phyloP scores from a whole-genome alignment of 352 stramenopile species.

The Aphanomyces astaci region DNA sequence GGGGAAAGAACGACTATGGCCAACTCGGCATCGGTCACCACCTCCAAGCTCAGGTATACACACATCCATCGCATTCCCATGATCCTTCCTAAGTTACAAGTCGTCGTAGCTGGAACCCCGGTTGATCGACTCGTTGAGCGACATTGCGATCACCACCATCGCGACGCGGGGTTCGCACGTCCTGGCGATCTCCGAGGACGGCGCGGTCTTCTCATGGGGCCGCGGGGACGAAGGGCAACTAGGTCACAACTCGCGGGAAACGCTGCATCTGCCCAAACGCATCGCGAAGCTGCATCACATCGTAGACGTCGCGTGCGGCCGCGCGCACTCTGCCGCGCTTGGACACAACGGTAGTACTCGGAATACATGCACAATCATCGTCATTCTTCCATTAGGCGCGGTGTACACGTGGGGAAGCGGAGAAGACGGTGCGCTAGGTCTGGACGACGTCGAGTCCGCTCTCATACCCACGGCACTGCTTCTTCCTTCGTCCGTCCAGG shows the following conservation, averaged over 20 bases:
- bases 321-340: conserved; percentile 65
- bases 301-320: conserved; percentile 29
- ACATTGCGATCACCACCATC: conserved; percentile 34
- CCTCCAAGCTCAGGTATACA: conserved; percentile 27
- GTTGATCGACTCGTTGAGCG: conserved; percentile 27
- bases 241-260: conserved; percentile 28
- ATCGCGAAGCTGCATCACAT: conserved; percentile 27
- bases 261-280: conserved; percentile 21
- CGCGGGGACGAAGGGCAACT: conserved; percentile 70
- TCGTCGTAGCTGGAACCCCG: conserved; percentile 31
- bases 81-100: no score
- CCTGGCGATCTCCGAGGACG: conserved; percentile 50
- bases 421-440: conserved; percentile 34
- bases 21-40: conserved; percentile 34
- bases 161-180: conserved; percentile 69
- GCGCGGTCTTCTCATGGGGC: conserved; percentile 80
- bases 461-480: conserved; percentile 25
- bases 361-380: background rate
- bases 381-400: conserved; percentile 2
- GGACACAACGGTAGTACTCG: conserved; percentile 26
- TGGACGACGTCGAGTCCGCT: conserved; percentile 11
- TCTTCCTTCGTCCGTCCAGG: conserved; percentile 2
- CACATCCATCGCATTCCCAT: background rate
- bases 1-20: conserved; percentile 39
- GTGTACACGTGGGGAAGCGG: conserved; percentile 36